Base-by-base conservation (phyloP, 257 asterid species). In the Nicotiana tomentosiformis region DNA sequence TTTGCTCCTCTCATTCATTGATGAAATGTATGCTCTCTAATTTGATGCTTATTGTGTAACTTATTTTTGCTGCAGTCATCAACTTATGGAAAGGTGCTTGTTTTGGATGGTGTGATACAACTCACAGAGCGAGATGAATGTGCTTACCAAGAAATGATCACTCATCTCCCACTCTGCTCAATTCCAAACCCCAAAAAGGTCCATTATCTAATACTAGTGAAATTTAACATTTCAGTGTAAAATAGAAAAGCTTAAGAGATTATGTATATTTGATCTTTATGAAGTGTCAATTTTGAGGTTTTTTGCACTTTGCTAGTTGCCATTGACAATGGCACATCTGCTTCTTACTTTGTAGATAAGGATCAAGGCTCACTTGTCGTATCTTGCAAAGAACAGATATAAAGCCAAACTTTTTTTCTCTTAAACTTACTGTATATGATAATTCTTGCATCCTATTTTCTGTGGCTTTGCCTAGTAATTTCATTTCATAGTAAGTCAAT, bases 51-150 rank as follows among this genome's bases (percentile, higher is more conserved):
- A 30, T 14, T 30, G 16, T 37, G 17, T 29, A 65, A 49, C 83
- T 77, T 81, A 56, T 83, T 20, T 20, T 43, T 67, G 43, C 86
- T 91, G 86, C 91, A 96, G 99, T 94, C 99, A 20, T 81, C 98
- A 15, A 93, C 96, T 56, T 96, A 96, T 60, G 99, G 99, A 33
- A 96, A 96, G 87, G 99, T 96, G 86, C 99, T 96, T 81, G 95
- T 94, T 84, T 85, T 96, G 93, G 99, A 96, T 84, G 98, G 99
- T 83, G 99, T 96, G 51, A 96, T 96, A 86, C 99, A 96, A 83
- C 93, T 96, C 64, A 96, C 99, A 0, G 99, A 96, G 89, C 93
- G 99, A 87, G 99, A 96, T 87, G 99, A 96, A 90, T 96, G 98
- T 92, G 98, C 99, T 87, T 96, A 96, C 84, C 99, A 94, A 88